Conservation (phyloP, 257 asterid genomes). For the Linaria vulgaris region DNA sequence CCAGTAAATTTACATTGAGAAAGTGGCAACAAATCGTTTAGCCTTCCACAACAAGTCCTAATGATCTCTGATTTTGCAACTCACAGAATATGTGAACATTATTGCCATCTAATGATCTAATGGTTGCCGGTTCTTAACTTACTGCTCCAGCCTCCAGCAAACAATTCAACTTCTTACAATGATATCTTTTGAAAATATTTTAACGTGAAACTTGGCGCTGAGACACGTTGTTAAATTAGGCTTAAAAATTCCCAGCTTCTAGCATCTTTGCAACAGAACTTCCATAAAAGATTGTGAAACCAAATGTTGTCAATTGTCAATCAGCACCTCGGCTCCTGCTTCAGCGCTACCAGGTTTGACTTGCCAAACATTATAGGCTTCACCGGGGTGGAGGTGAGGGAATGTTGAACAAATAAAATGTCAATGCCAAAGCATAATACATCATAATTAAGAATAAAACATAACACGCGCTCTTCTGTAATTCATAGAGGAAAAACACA, state of each 20-base stretch:
- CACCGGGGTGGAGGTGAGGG: constrained; percentile 12
- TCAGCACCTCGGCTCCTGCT: constrained; percentile 80
- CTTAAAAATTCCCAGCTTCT: constrained; percentile 39
- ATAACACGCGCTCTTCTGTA: too few species aligned
- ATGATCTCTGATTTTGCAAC: background rate
- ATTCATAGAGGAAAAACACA: too few species aligned
- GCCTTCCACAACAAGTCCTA: background rate
- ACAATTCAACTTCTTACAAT: constrained; percentile 37
- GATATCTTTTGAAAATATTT: constrained; percentile 17
- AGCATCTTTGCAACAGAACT: constrained; percentile 32
- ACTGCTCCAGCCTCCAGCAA: constrained; percentile 34
- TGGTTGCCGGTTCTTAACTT: constrained; percentile 23
- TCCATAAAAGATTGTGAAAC: constrained; percentile 35
- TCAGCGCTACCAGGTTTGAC: constrained; percentile 47
- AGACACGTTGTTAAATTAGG: constrained; percentile 10
- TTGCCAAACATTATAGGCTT: constrained; percentile 64
- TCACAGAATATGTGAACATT: constrained; percentile 14
- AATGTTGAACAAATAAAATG: background rate
- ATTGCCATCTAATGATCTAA: constrained; percentile 31
- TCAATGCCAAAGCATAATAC: constrained; percentile 4
- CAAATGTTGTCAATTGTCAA: constrained; percentile 28
- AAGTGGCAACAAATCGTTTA: background rate
- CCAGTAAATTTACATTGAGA: constrained; percentile 23
- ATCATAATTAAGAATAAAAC: background rate
- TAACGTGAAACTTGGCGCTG: background rate